phyloP scores from a whole-genome alignment of 2,329 filamentous ascomycete genomes.

The Cordyceps cicadae region DNA sequence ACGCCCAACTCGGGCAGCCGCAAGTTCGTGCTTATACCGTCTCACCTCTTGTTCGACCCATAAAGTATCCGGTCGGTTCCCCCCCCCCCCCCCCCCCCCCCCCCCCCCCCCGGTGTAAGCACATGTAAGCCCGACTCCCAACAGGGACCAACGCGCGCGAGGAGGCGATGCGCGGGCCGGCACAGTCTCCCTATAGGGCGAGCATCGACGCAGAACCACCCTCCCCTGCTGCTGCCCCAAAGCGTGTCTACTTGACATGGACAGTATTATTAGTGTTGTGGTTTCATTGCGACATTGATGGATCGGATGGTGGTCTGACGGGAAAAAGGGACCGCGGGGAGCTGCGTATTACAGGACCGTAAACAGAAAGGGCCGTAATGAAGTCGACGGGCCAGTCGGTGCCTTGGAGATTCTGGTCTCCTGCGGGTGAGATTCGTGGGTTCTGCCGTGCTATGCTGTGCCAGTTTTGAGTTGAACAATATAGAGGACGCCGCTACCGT shows the following conservation, averaged over 20 bases:
- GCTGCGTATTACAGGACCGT: background rate
- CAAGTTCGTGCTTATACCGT: constrained; percentile 11
- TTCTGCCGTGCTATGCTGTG: background rate
- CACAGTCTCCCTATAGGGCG: constrained; percentile 1
- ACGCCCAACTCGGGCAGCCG: background rate
- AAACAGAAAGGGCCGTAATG: background rate
- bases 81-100: too few species aligned
- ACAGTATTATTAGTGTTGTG: background rate
- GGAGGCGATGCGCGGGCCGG: background rate
- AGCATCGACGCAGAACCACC: background rate
- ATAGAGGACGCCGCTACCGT: background rate
- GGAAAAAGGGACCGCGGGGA: background rate
- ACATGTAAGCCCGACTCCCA: constrained; percentile 1
- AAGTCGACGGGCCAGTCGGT: background rate
- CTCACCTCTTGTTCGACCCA: constrained; percentile 5
- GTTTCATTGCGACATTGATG: background rate
- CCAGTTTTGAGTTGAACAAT: background rate
- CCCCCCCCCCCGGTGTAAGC: constrained; percentile 4
- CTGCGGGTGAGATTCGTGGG: background rate
- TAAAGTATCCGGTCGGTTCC: background rate
- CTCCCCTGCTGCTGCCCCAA: background rate
- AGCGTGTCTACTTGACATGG: background rate
- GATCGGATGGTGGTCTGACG: background rate
- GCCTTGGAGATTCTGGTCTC: background rate
- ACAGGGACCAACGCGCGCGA: background rate